Evolutionary conservation across 2,329 filamentous ascomycete genomes (phyloP).

Genomic region (Verticillium isaacii): DNA sequence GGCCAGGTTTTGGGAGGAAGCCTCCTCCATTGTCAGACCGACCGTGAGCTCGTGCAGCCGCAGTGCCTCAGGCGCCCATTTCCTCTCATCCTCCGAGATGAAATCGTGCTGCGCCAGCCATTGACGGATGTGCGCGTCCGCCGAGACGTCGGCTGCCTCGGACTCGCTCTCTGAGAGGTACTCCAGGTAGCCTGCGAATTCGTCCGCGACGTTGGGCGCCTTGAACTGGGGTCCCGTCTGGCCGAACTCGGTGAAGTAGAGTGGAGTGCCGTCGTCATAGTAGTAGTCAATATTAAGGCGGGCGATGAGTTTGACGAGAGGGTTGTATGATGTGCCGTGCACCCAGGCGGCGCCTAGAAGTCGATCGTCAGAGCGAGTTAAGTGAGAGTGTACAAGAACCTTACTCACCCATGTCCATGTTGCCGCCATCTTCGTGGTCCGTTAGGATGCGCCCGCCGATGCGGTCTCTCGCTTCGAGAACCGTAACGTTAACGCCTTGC

Average conservation of each 20-base stretch:
- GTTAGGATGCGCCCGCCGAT: no score
- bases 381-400: no score
- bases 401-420: no score
- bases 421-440: no score
- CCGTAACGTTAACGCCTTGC: no score
- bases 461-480: no score
- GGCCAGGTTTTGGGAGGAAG: background rate
- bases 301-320: slow-evolving; percentile 1
- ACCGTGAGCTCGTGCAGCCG: background rate
- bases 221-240: slow-evolving; percentile 1
- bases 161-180: background rate
- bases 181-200: slow-evolving; percentile 3
- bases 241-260: slow-evolving; percentile 2
- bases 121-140: slow-evolving; percentile 1
- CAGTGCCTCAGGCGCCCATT: slow-evolving; percentile 3
- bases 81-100: slow-evolving; percentile 1
- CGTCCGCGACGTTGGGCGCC: slow-evolving; percentile 2
- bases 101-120: background rate
- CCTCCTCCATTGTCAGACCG: background rate
- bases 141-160: background rate
- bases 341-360: slow-evolving; percentile 1
- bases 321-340: slow-evolving; percentile 3
- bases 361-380: background rate
- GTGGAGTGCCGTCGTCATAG: slow-evolving; percentile 1
- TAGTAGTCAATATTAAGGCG: slow-evolving; percentile 2